A percentile compares a stretch with the other conserved stretches of the same genome.
Conservation (phyloP, 2,329 filamentous ascomycete genomes). For the Beauveria scarabaeidicola region DNA sequence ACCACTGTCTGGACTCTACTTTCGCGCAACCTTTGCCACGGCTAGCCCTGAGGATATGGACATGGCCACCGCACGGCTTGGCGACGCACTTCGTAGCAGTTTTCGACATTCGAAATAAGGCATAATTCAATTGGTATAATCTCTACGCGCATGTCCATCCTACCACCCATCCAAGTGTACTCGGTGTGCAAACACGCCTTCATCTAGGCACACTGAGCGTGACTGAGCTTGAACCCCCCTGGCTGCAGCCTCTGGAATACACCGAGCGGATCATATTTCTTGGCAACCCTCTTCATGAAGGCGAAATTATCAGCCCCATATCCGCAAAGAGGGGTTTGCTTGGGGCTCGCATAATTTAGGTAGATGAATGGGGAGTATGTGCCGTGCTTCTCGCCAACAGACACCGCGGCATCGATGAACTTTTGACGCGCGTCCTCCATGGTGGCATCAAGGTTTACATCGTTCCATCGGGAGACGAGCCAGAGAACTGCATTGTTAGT, state of each 20-base stretch:
- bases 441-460: slow-evolving; percentile 6
- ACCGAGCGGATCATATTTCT: slow-evolving; percentile 25
- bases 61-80: slow-evolving; percentile 67
- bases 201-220: neutral
- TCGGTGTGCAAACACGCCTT: too few relatives aligned
- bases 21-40: slow-evolving; percentile 83
- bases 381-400: slow-evolving; percentile 9
- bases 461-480: slow-evolving; percentile 12
- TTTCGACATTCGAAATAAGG: neutral
- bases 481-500: slow-evolving; percentile 10
- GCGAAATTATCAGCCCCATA: slow-evolving; percentile 30
- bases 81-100: slow-evolving; percentile 56
- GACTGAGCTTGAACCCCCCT: slow-evolving; percentile 20
- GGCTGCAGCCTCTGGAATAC: slow-evolving; percentile 26
- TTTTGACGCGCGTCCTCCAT: slow-evolving; percentile 8
- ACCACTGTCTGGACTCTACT: slow-evolving; percentile 61
- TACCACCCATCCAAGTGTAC: neutral
- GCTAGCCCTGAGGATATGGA: slow-evolving; percentile 63
- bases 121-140: neutral
- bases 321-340: slow-evolving; percentile 28
- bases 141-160: neutral
- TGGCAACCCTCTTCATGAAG: slow-evolving; percentile 19
- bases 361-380: slow-evolving; percentile 20
- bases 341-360: slow-evolving; percentile 33
- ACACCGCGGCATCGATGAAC: neutral